phyloP scores from a whole-genome alignment of 306 rosid species.

The Quercus ilex region DNA sequence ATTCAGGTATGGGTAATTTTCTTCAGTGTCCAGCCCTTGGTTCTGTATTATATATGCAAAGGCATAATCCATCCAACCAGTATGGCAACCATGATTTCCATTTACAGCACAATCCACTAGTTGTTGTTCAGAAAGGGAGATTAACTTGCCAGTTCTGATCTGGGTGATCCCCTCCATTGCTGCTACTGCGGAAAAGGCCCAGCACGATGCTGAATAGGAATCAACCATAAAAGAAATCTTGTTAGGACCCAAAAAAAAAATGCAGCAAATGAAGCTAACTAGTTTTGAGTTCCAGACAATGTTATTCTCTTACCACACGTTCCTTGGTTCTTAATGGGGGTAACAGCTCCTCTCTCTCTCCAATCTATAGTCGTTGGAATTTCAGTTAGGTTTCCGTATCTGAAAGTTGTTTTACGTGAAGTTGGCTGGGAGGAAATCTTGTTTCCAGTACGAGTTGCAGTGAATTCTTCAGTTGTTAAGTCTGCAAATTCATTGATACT shows the following conservation, averaged over 20 bases:
- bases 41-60: conserved; percentile 11
- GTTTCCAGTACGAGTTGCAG: conserved; percentile 26
- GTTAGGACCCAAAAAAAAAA: not conserved
- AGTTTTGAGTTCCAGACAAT: not conserved
- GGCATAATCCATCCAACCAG: not conserved
- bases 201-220: conserved; percentile 5
- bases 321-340: conserved; percentile 32
- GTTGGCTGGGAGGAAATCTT: not conserved
- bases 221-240: not conserved
- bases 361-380: conserved; percentile 22
- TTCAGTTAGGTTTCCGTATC: not conserved
- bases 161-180: conserved; percentile 14
- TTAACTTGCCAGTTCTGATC: conserved; percentile 13
- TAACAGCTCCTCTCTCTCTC: not conserved
- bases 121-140: conserved; percentile 17
- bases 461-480: conserved; percentile 30
- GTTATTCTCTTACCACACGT: conserved; percentile 20
- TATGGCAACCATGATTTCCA: not conserved
- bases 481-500: no score
- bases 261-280: not conserved
- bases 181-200: conserved; percentile 22
- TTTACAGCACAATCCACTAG: conserved; percentile 20
- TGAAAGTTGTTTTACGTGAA: not conserved
- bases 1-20: conserved; percentile 9
- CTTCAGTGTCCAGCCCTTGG: conserved; percentile 20